Conservation (phyloP, 192 early-diverging fungal species). For the Funneliformis geosporum region DNA sequence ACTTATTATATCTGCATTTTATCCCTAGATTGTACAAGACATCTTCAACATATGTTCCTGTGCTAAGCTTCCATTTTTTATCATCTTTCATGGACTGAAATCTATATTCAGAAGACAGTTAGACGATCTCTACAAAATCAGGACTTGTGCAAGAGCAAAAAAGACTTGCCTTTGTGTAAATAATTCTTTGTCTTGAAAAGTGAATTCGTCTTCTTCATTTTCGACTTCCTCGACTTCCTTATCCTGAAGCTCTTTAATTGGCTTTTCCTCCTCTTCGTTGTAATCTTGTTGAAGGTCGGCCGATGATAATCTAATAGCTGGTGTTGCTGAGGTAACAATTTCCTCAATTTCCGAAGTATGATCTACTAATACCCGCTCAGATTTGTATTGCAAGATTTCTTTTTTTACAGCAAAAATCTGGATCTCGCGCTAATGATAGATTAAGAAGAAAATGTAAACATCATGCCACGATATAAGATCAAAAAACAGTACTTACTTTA, state of each 20-base stretch:
- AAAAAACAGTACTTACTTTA: constrained; percentile 10
- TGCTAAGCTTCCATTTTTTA: constrained; percentile 19
- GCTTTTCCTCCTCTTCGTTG: too few species aligned
- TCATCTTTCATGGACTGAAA: constrained; percentile 14
- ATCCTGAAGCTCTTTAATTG: too few species aligned
- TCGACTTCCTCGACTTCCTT: too few species aligned
- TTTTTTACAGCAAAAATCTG: background rate
- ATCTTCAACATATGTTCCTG: constrained; percentile 9
- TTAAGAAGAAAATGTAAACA: background rate
- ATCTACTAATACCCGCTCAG: too few species aligned
- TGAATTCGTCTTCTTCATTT: background rate
- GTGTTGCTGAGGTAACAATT: too few species aligned
- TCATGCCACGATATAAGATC: background rate
- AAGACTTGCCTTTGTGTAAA: constrained; percentile 2
- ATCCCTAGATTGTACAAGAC: constrained; percentile 14
- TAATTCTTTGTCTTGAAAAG: background rate
- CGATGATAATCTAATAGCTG: too few species aligned
- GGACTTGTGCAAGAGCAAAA: background rate
- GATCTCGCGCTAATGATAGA: background rate
- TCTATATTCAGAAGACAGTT: constrained; percentile 11
- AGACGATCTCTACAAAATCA: background rate
- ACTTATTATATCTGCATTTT: constrained; percentile 2
- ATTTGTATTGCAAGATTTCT: too few species aligned
- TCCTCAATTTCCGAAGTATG: too few species aligned
- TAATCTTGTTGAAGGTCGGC: too few species aligned